These are phyloP conservation scores for Mycosarcoma maydis DNA, from an alignment of 1,284 basidiomycete species.

Conservation along the genomic window DNA sequence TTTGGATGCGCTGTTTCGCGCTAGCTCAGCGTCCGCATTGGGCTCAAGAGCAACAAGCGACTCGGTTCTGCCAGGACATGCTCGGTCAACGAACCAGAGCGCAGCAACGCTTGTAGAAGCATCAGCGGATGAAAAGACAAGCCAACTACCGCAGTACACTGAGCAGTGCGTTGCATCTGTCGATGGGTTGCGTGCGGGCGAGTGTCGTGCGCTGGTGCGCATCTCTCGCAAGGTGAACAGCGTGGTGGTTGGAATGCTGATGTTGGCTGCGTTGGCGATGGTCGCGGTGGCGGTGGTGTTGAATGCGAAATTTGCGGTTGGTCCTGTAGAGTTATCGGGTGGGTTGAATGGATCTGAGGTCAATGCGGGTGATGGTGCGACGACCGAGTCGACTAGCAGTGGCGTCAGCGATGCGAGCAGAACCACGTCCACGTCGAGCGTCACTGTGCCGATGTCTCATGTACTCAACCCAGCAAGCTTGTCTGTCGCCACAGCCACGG, in stretches of 20 bases:
- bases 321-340: constrained; percentile 1
- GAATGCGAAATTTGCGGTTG: constrained; percentile 22
- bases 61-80: background rate
- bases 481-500: background rate
- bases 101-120: constrained; percentile 13
- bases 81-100: constrained; percentile 2
- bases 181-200: background rate
- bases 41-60: background rate
- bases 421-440: background rate
- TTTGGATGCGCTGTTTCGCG: constrained; percentile 15
- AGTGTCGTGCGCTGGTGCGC: constrained; percentile 2
- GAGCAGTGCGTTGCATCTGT: background rate
- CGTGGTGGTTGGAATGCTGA: constrained; percentile 12
- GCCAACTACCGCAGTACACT: constrained; percentile 13
- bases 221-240: constrained; percentile 15
- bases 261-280: constrained; percentile 7
- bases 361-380: too few species aligned
- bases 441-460: background rate
- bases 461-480: background rate
- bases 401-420: background rate
- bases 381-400: too few species aligned
- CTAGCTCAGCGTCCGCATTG: background rate
- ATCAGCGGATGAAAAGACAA: background rate
- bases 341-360: too few species aligned
- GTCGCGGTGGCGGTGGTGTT: constrained; percentile 24